Base-by-base conservation (phyloP, 1,139 yeast species). In the Blastobotrys proliferans region DNA sequence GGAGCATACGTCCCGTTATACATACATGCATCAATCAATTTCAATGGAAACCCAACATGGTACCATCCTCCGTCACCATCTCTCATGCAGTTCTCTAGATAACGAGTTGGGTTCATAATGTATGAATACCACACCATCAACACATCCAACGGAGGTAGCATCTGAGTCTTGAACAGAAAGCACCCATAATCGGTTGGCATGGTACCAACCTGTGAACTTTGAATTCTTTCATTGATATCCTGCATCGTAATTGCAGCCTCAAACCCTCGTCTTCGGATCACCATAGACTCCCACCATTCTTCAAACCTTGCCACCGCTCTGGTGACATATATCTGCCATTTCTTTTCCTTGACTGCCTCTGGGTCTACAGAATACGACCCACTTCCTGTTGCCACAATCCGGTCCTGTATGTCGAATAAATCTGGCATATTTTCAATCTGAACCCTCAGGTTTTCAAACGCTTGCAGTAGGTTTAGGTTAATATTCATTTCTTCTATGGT, bases 111-210 rank as follows among this genome's bases (percentile, higher is more conserved):
- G 40, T 60, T 62, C 44, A 65, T 51, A 47, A 62, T 46, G 43
- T 59, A 62, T 2, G 68, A 49, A 50, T 70, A 72, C 74, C 73
- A 70, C 1, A 69, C 68, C 65, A 69, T 58, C 6, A 69, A 38
- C 6, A 69, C 63, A 47, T 69, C 73, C 33, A 67, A 49, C 2
- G 70, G 70, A 2, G 71, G 70, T 25, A 65, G 40, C 51, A 32
- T 14, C 21, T 20, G 18, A 11, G 29, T 10, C 3, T 6, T 3
- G n/a, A 16, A 19, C 13, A 35, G 40, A n/a, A 35, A 35, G n/a
- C n/a, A n/a, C n/a, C n/a, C n/a, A n/a, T n/a, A n/a, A n/a, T n/a
- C n/a, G n/a, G n/a, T n/a, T n/a, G n/a, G n/a, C n/a, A n/a, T n/a
- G n/a, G n/a, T n/a, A n/a, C n/a, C n/a, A n/a, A n/a, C n/a, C n/a